Base-by-base conservation (phyloP, 345 rosid species). In the Kandelia obovata region DNA sequence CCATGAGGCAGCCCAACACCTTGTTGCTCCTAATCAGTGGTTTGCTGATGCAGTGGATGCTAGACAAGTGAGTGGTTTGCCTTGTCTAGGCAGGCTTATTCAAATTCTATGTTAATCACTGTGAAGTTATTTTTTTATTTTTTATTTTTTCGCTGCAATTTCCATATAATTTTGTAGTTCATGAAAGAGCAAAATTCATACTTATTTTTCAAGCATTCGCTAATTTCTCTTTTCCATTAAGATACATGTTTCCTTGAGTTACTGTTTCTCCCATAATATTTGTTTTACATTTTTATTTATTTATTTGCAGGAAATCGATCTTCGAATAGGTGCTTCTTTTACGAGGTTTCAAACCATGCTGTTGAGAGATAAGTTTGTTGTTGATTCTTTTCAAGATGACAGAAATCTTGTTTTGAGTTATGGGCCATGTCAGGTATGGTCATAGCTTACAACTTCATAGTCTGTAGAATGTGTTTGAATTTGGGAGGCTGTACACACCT, bases 261-360 rank as follows among this genome's bases (percentile, higher is more conserved):
- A 43, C 19, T 43, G 19, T 43, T 43, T 13, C 49, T 43, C 16
- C 17, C 5, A 15, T 13, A 43, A 15, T 3, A 13, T 43, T 43
- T 43, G 17, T 43, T 43, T 43, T 43, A 28, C 3, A 4, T 28
- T 2, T 28, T 2, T 28, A 28, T 28, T 2, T 1, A 10, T 9
- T 58, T 49, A 53, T 67, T 64, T 67, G 64, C 77, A 95, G 99
- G 97, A 95, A 80, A 92, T 95, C 77, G 96, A 95, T 75, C 92
- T 95, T 20, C 91, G 99, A 9, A 90, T 95, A 71, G 99, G 97
- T 77, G 96, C 97, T 80, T 92, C 97, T 64, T 95, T 95, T 82
- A 95, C 99, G 47, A 84, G 99, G 77, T 95, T 95, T 77, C 99
- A 92, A 79, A 92, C 97, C 39, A 88, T 92, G 96, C 80, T 95